A percentile compares a stretch with the other conserved stretches of the same genome.
These are phyloP conservation scores for Podaxis sp. DNA, from an alignment of 768 basidiomycete species.

Conservation along the genomic window DNA sequence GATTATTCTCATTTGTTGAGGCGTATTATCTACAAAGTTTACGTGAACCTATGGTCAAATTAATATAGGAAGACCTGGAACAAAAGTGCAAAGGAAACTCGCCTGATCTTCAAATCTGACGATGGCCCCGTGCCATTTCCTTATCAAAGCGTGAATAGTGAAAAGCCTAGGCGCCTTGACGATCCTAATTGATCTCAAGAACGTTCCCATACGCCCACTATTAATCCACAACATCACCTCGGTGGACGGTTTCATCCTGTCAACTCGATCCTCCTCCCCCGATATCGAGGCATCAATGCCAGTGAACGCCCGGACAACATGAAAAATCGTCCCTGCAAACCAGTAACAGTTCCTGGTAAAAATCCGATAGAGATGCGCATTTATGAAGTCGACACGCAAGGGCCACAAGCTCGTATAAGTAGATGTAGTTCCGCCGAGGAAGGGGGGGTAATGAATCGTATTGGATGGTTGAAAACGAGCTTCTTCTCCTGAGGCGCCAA, in stretches of 20 bases:
- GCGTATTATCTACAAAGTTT: neutral
- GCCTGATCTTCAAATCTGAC: neutral
- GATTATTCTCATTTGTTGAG: neutral
- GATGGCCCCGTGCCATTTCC: neutral
- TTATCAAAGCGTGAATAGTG: neutral
- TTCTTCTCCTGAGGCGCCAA: neutral
- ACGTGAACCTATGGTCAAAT: neutral
- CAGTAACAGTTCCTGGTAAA: conserved; percentile 6
- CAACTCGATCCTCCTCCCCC: neutral
- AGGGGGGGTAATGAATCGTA: neutral
- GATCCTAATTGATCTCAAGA: neutral
- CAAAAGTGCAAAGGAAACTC: neutral
- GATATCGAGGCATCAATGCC: neutral
- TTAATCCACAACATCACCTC: conserved; percentile 1
- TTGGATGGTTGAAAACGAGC: neutral
- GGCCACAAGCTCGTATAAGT: neutral
- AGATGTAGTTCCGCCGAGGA: neutral
- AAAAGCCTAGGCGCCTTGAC: conserved; percentile 1
- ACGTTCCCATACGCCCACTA: neutral
- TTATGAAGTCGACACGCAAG: neutral
- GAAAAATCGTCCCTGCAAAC: conserved; percentile 5
- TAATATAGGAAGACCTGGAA: neutral
- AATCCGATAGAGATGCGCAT: neutral
- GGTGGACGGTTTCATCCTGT: neutral
- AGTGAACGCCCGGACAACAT: neutral